phyloP scores from a whole-genome alignment of 163 green algal genomes.

The Scenedesmus sp. region DNA sequence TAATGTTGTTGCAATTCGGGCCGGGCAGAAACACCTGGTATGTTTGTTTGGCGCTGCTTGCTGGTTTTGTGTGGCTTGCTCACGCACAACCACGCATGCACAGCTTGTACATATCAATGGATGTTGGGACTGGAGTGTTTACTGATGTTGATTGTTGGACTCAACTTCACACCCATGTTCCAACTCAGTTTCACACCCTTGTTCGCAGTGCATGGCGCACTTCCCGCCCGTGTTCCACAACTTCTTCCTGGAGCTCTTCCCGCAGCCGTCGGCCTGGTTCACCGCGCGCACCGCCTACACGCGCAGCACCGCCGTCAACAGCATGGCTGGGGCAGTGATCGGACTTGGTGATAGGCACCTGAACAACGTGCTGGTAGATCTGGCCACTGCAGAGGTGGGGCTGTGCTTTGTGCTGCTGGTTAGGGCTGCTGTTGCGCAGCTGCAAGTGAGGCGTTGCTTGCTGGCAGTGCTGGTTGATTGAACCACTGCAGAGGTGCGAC shows the following conservation, averaged over 20 bases:
- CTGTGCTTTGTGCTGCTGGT: not conserved
- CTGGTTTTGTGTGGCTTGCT: not conserved
- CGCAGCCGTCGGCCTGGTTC: slow-evolving; percentile 86
- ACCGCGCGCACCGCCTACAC: slow-evolving; percentile 82
- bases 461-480: not conserved
- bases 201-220: slow-evolving; percentile 18
- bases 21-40: not conserved
- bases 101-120: too few relatives aligned
- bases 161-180: not conserved
- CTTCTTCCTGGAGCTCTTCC: slow-evolving; percentile 95
- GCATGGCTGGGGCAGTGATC: slow-evolving; percentile 94
- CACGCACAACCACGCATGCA: not conserved
- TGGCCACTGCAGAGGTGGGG: slow-evolving; percentile 73
- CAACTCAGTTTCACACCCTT: not conserved
- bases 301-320: slow-evolving; percentile 84
- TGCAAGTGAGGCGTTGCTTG: not conserved
- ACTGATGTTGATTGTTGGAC: not conserved
- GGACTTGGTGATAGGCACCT: slow-evolving; percentile 94
- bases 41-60: not conserved
- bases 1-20: not conserved
- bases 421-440: too few relatives aligned
- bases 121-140: not conserved
- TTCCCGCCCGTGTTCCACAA: slow-evolving; percentile 91
- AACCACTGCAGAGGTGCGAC: not conserved
- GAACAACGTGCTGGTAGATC: slow-evolving; percentile 95